Base-by-base conservation (phyloP, 2,329 filamentous ascomycete genomes). In the Tolypocladium tundrense region DNA sequence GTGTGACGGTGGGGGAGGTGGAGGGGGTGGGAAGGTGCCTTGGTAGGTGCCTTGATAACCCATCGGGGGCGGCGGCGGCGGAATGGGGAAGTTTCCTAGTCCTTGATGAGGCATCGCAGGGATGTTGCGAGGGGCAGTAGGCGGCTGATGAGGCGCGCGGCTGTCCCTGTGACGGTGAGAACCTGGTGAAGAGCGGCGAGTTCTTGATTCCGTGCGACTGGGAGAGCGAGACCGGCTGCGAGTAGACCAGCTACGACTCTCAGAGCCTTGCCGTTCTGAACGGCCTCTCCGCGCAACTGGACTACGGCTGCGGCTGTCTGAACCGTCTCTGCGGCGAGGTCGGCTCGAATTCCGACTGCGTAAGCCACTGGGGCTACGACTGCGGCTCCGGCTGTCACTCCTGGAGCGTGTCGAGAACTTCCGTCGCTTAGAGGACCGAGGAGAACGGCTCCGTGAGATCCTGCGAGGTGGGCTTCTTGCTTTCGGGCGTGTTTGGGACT, bases 1-100 rank as follows among this genome's bases (percentile, higher is more conserved):
- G 56, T 64, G 61, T 8, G 62, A 60, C 6, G 59, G 61, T 14
- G 62, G 66, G 50, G 65, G 69, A n/a, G 68, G 68, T 1, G 69
- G 71, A 0, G 69, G 69, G 1, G 68, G 70, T 7, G 75, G 75
- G 75, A 77, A 78, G 11, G 70, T 68, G 3, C 75, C 75, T 53
- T 71, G 68, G 56, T 73, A 79, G 13, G 70, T 69, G 2, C 75
- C 75, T 54, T 70, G 68, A 55, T 73, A 77, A 6, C 73, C 73
- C 16, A 63, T 63, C 11, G 73, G 73, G 0, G 70, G 58, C 37
- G 58, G 54, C 14, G 53, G 57, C 24, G 53, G 58, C 7, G 57
- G 57, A 11, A 52, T 48, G 16, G 57, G 37, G 35, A 56, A 54
- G 39, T 27, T 35, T 19, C 40, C 57, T 6, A 37, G 16, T 8